phyloP scores from a whole-genome alignment of 1,139 yeast species.

The Blastobotrys petasosporus region DNA sequence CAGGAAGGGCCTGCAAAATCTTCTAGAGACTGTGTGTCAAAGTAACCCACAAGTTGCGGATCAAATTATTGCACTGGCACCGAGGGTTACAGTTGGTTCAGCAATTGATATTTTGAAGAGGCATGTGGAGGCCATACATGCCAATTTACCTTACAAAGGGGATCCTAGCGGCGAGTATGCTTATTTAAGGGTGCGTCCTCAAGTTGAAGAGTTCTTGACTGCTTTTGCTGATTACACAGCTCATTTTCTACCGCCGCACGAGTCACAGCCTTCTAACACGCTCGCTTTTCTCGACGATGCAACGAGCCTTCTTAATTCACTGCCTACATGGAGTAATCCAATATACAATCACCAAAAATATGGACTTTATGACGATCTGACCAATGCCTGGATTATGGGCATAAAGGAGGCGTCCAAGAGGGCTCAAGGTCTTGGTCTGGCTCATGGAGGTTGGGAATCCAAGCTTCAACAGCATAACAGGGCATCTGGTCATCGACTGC shows the following conservation, averaged over 20 bases:
- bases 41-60: constrained; percentile 57
- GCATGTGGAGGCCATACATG: constrained; percentile 44
- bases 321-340: constrained; percentile 67
- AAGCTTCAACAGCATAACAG: constrained; percentile 58
- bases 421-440: constrained; percentile 36
- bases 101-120: constrained; percentile 46
- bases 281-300: constrained; percentile 64
- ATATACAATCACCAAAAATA: constrained; percentile 68
- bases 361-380: constrained; percentile 74
- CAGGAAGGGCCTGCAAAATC: constrained; percentile 45
- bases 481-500: constrained; percentile 38
- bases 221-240: constrained; percentile 76
- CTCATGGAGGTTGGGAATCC: constrained; percentile 48
- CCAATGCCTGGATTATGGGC: constrained; percentile 67
- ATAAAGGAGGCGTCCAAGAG: constrained; percentile 44
- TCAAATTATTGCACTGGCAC: constrained; percentile 50
- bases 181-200: constrained; percentile 73
- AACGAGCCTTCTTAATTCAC: constrained; percentile 54
- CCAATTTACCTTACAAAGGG: constrained; percentile 52
- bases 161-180: constrained; percentile 72
- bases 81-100: constrained; percentile 50
- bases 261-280: constrained; percentile 49
- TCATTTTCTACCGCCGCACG: constrained; percentile 75
- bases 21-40: constrained; percentile 49
- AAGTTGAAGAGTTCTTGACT: constrained; percentile 66